Percentiles rank a stretch among this genome's conserved stretches.
These are phyloP conservation scores for Leccinum subgranulosum DNA, from an alignment of 768 basidiomycete species.

Conservation along the genomic window DNA sequence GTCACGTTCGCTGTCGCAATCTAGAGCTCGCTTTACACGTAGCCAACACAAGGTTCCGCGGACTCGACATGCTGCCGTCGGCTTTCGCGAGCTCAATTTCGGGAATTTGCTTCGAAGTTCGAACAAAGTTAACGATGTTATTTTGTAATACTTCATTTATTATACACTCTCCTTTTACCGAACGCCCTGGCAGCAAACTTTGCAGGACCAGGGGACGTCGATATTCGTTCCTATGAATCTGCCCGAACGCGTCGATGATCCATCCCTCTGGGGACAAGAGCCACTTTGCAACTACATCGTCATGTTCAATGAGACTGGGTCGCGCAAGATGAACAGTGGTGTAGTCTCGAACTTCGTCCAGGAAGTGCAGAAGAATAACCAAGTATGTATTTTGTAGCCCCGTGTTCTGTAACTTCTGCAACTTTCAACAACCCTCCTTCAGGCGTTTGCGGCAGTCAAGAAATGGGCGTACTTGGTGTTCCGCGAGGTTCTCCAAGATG, in stretches of 20 bases:
- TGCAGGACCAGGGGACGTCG: not conserved
- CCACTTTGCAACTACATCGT: slow-evolving; percentile 11
- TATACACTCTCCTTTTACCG: not conserved
- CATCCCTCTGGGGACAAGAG: slow-evolving; percentile 21
- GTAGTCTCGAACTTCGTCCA: slow-evolving; percentile 7
- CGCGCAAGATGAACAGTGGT: not conserved
- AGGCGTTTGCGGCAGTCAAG: slow-evolving; percentile 12
- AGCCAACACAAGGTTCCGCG: not conserved
- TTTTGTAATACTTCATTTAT: not conserved
- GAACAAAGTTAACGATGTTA: not conserved
- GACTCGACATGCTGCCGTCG: not conserved
- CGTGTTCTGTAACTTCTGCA: not conserved
- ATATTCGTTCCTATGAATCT: slow-evolving; percentile 14
- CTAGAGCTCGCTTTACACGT: slow-evolving; percentile 12
- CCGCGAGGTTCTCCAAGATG: not conserved
- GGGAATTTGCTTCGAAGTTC: not conserved
- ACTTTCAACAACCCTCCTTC: not conserved
- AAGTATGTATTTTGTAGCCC: slow-evolving; percentile 13
- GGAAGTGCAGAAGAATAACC: slow-evolving; percentile 5
- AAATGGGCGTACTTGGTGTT: slow-evolving; percentile 18
- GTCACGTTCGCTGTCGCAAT: slow-evolving; percentile 1
- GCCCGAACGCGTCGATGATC: slow-evolving; percentile 14
- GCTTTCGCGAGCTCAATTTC: not conserved
- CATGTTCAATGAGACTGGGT: not conserved
- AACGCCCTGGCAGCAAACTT: not conserved